These are phyloP conservation scores for Phyllosticta citrichinensis DNA, from an alignment of 2,329 filamentous ascomycete species.

Conservation along the genomic window DNA sequence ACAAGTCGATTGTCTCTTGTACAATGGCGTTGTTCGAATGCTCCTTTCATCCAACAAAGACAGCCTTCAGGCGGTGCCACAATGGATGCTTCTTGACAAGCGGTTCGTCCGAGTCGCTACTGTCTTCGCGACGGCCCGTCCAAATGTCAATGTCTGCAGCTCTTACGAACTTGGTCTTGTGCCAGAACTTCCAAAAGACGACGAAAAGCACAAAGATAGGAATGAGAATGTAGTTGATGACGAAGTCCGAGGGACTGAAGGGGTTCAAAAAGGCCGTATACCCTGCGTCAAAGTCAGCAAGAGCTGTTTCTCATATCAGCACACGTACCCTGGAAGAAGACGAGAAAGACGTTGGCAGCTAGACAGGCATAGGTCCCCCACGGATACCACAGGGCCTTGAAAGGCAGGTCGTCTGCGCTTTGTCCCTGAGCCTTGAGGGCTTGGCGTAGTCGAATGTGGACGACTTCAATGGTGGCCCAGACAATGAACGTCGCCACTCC, in stretches of 20 bases:
- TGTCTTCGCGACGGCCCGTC: conserved; percentile 19
- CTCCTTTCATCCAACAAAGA: conserved; percentile 2
- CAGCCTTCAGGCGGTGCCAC: conserved; percentile 1
- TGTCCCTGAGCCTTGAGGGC: conserved; percentile 29
- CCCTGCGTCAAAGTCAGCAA: not conserved
- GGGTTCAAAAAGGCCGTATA: conserved; percentile 15
- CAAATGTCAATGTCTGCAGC: conserved; percentile 31
- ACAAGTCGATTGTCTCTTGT: not conserved
- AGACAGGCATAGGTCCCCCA: conserved; percentile 13
- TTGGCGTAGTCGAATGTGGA: conserved; percentile 33
- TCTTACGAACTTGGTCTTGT: conserved; percentile 27
- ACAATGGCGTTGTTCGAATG: not conserved
- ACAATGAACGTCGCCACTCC: conserved; percentile 29
- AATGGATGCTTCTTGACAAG: conserved; percentile 4
- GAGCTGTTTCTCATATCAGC: not conserved
- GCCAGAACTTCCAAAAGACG: conserved; percentile 14
- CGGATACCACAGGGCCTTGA: conserved; percentile 13
- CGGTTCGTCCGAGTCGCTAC: not conserved
- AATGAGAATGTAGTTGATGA: conserved; percentile 16
- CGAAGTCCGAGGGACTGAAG: conserved; percentile 13
- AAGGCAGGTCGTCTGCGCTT: conserved; percentile 17
- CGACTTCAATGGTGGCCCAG: conserved; percentile 30
- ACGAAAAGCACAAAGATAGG: conserved; percentile 13
- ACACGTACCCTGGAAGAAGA: conserved; percentile 14
- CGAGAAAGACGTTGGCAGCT: conserved; percentile 14